Evolutionary conservation across 2,329 filamentous ascomycete genomes (phyloP), one percentile per base, ranked within the genome.

Genomic region (Neophaeococcomyces mojaviensis): DNA sequence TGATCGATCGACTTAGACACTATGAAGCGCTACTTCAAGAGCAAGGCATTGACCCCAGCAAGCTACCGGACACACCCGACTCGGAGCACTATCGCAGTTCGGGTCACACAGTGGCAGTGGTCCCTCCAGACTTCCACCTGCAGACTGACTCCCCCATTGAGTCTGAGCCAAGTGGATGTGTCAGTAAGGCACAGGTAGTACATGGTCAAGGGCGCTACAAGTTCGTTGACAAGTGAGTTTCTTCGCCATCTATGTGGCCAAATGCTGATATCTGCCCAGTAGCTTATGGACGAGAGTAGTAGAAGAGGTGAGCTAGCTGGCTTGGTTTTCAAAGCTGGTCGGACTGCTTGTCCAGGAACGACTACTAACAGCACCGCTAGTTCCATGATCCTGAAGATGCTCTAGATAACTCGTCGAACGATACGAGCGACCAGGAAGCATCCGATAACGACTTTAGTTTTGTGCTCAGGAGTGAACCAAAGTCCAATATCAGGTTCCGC

Each of bases 291-390:
- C 57, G 22, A 53, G 58, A 49, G 51, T 60, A 28, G 55, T 51
- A 46, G 57, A 60, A 52, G 55, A 60, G 48, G 48, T 59, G 34
- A n/a, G n/a, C n/a, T n/a, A n/a, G n/a, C n/a, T n/a, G 53, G 50
- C 36, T 18, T 34, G n/a, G n/a, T n/a, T n/a, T n/a, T n/a, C 22
- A 20, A 12, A n/a, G 46, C n/a, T 39, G 34, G 6, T 19, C 9
- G 4, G 7, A 38, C 31, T 6, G 8, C 42, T 34, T 24, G 38
- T 36, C 20, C 19, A 13, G 20, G 36, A 26, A 28, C n/a, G 32
- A 20, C 26, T 16, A 44, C 39, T 52, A 43, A 54, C 45, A n/a
- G 43, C 39, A 34, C 30, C 20, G 13, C 44, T 44, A 63, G 61
- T 50, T 61, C 26, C 50, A 57, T 48, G 49, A 61, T 40, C 46